phyloP scores from a whole-genome alignment of 768 basidiomycete genomes.

The Trametes villosa region DNA sequence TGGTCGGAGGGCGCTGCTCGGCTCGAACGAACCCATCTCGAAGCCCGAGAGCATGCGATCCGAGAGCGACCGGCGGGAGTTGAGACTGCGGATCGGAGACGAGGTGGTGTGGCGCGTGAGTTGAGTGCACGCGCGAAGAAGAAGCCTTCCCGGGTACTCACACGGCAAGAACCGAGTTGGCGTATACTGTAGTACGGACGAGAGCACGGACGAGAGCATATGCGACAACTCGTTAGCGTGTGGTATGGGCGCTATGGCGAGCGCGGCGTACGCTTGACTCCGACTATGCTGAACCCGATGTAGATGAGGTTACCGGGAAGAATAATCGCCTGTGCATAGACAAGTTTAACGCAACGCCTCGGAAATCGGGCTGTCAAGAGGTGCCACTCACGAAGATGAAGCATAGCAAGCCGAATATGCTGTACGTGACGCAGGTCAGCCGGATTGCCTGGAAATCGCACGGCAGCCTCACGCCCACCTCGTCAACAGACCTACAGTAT shows the following conservation, averaged over 20 bases:
- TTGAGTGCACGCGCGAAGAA: background rate
- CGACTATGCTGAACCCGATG: background rate
- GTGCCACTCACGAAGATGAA: background rate
- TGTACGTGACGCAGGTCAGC: background rate
- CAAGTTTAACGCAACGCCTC: background rate
- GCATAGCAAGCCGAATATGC: background rate
- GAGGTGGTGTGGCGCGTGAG: too few species aligned
- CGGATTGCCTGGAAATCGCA: background rate
- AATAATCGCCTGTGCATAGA: background rate
- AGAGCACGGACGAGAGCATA: too few species aligned
- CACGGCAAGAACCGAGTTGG: too few species aligned
- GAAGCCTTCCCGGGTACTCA: too few species aligned
- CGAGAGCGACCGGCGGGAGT: too few species aligned
- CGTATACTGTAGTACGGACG: too few species aligned
- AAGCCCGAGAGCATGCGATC: too few species aligned
- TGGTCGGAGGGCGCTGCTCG: too few species aligned
- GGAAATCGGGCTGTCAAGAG: background rate
- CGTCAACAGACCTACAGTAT: background rate
- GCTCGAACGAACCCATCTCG: too few species aligned
- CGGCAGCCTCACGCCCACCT: background rate
- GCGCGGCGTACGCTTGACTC: background rate
- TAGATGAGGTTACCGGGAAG: background rate
- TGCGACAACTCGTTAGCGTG: too few species aligned
- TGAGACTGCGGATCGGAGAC: too few species aligned
- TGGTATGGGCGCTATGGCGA: too few species aligned